Evolutionary conservation across 2,329 filamentous ascomycete genomes (phyloP).

Genomic region (Colletotrichum sansevieriae): DNA sequence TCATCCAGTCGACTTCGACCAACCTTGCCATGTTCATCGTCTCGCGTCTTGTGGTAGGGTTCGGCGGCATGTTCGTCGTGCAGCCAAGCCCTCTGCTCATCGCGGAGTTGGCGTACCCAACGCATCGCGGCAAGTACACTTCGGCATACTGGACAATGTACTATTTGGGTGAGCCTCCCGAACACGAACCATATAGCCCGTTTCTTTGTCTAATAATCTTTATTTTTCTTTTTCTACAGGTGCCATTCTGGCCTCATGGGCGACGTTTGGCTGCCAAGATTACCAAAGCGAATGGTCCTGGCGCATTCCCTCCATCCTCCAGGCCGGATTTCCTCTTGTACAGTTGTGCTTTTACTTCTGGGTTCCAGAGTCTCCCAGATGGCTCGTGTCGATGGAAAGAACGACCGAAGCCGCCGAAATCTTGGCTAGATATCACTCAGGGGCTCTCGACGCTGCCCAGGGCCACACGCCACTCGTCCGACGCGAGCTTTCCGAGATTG

Average conservation of each 20-base stretch:
- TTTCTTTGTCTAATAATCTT: background rate
- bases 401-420: slow-evolving; percentile 63
- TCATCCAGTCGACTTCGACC: slow-evolving; percentile 53
- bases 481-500: slow-evolving; percentile 35
- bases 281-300: slow-evolving; percentile 31
- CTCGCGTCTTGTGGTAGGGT: slow-evolving; percentile 50
- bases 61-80: slow-evolving; percentile 56
- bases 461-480: slow-evolving; percentile 43
- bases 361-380: slow-evolving; percentile 66
- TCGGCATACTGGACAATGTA: slow-evolving; percentile 52
- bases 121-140: slow-evolving; percentile 51
- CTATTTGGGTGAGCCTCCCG: slow-evolving; percentile 43
- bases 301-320: slow-evolving; percentile 26
- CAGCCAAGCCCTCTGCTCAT: slow-evolving; percentile 53
- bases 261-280: slow-evolving; percentile 37
- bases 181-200: too few relatives aligned
- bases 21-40: slow-evolving; percentile 53
- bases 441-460: slow-evolving; percentile 49
- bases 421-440: slow-evolving; percentile 63
- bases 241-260: slow-evolving; percentile 42
- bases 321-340: slow-evolving; percentile 29
- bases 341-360: slow-evolving; percentile 26
- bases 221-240: background rate
- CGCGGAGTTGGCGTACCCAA: slow-evolving; percentile 52
- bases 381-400: slow-evolving; percentile 60